Evolutionary conservation across 2,329 filamentous ascomycete species (phyloP).

Genomic region (Pestalotiopsis sp.): DNA sequence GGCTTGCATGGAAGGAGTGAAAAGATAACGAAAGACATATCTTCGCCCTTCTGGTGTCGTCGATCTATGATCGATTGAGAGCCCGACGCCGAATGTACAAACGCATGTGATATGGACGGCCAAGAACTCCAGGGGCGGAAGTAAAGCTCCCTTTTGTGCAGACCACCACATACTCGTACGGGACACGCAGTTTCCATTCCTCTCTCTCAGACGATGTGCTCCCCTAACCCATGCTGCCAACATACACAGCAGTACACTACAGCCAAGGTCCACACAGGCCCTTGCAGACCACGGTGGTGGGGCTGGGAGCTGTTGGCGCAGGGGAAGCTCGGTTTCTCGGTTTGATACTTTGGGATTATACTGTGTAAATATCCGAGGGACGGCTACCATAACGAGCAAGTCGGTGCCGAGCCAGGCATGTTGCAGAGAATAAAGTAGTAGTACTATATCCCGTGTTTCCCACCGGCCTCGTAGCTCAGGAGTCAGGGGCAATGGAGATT

Average conservation of each 20-base stretch:
- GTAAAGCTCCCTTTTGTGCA: background rate
- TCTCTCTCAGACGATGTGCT: background rate
- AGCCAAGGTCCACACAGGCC: background rate
- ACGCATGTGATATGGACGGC: background rate
- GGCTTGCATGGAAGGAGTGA: background rate
- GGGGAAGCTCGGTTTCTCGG: background rate
- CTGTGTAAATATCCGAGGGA: background rate
- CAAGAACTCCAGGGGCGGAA: background rate
- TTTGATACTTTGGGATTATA: background rate
- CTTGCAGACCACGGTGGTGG: background rate
- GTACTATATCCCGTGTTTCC: background rate
- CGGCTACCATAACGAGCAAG: background rate
- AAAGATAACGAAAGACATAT: background rate
- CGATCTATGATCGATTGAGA: background rate
- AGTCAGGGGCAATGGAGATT: background rate
- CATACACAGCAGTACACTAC: background rate
- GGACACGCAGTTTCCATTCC: background rate
- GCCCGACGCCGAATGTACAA: background rate
- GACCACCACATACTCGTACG: background rate
- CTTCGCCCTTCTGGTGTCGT: background rate
- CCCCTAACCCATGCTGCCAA: background rate
- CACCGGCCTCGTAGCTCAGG: background rate
- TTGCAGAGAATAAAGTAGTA: background rate
- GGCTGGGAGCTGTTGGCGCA: background rate
- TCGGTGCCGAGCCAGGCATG: background rate